Base-by-base conservation (phyloP, 768 basidiomycete species). In the Cantharellus anzutake region DNA sequence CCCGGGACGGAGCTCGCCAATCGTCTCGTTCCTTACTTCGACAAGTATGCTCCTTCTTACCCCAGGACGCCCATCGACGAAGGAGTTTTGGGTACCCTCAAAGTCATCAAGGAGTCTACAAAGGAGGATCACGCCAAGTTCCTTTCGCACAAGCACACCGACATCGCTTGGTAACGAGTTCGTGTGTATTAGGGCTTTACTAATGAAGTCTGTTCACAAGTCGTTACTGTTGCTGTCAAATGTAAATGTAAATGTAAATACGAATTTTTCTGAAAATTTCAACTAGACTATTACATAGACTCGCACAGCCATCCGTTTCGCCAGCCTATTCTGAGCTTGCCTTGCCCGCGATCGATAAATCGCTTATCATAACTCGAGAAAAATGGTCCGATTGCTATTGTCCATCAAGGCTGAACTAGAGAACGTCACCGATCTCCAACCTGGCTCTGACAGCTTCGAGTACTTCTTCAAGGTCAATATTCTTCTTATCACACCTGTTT, bases 401-500 rank as follows among this genome's bases (percentile, higher is more conserved):
- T 64, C 64, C 44, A 64, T 65, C 64, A 65, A 65, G 70, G 88
- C 87, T 5, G 83, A 85, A 2, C 75, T 91, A 51, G 85, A 90
- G 68, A 83, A 84, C 64, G 80, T 89, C 61, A 84, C 85, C 4
- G 73, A 79, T 64, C 71, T 91, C 38, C 71, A 72, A 56, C 87
- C 87, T 39, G 75, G 77, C n/a, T 69, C 73, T 2, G 75, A 80
- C 39, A 77, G 81, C 63, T 91, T 84, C 64, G 83, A 88, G 60
- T 91, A 79, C 68, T 83, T 84, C 74, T 90, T 91, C 73, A 69
- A 83, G 74, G 86, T 85, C 56, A 52, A 60, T 42, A 29, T 29
- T 29, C 20, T 29, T 29, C 20, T 29, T 1, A 29, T 29, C 20
- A 29, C 20, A 29, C 20, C 20, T 29, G 20, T 29, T 29, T 29